Evolutionary conservation across 1,284 basidiomycete species (phyloP).

Genomic region (Xanthoconium separans): DNA sequence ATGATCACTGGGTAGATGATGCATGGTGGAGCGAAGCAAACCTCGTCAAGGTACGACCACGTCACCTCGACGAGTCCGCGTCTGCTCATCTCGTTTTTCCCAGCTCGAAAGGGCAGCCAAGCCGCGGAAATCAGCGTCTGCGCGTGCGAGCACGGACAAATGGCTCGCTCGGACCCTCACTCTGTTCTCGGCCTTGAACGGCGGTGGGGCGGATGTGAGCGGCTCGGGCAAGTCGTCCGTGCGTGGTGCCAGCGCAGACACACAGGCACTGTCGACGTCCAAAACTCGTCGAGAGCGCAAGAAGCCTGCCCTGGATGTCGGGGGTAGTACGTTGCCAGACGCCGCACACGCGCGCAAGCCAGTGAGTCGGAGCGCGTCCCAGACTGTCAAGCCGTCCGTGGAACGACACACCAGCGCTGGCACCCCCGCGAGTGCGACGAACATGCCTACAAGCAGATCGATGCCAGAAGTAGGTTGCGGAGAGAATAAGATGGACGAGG

Average conservation of each 20-base stretch:
- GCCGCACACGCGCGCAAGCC: background rate
- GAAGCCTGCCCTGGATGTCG: slow-evolving; percentile 25
- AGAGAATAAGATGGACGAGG: background rate
- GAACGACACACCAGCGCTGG: slow-evolving; percentile 34
- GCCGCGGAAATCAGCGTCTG: slow-evolving; percentile 49
- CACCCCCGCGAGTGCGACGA: slow-evolving; percentile 12
- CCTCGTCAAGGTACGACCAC: slow-evolving; percentile 51
- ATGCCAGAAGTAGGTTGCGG: background rate
- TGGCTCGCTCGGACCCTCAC: slow-evolving; percentile 58
- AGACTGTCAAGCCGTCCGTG: background rate
- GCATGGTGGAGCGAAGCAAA: slow-evolving; percentile 73
- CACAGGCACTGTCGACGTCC: slow-evolving; percentile 38
- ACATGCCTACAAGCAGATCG: background rate
- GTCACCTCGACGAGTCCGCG: no score
- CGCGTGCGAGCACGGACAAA: slow-evolving; percentile 36
- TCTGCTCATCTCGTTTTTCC: background rate
- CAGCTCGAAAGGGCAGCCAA: slow-evolving; percentile 75
- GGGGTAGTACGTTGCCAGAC: background rate
- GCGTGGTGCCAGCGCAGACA: slow-evolving; percentile 10
- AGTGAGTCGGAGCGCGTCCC: slow-evolving; percentile 10
- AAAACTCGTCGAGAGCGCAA: slow-evolving; percentile 61
- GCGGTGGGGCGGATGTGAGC: slow-evolving; percentile 25
- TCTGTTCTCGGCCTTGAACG: slow-evolving; percentile 41
- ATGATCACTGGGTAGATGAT: slow-evolving; percentile 38
- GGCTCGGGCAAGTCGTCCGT: slow-evolving; percentile 23